Evolutionary conservation across 163 green algal genomes (phyloP).

Genomic region (Chlamydomonas reinhardtii): DNA sequence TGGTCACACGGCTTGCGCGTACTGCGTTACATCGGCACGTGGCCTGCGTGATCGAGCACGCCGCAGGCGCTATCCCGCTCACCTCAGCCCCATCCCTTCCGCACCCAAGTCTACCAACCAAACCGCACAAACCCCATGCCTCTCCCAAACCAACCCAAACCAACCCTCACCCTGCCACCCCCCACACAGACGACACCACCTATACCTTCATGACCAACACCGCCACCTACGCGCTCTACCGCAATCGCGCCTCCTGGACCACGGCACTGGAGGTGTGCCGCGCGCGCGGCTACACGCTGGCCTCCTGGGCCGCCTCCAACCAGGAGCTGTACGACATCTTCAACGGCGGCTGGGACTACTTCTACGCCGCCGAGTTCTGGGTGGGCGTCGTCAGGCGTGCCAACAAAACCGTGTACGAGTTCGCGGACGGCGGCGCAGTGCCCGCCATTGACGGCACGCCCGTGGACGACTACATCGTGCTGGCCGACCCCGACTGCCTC

Average conservation of each 20-base stretch:
- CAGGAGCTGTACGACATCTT: slow-evolving; percentile 44
- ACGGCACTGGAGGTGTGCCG: slow-evolving; percentile 26
- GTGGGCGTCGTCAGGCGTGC: slow-evolving; percentile 13
- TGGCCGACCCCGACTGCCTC: background rate
- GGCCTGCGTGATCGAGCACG: no score
- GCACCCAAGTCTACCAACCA: no score
- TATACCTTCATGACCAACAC: background rate
- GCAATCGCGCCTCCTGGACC: background rate
- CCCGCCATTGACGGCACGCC: background rate
- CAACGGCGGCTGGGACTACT: background rate
- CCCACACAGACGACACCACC: background rate
- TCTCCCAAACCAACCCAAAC: background rate
- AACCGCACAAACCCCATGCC: no score
- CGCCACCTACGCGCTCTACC: background rate
- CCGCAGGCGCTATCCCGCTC: no score
- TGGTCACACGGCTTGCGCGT: no score
- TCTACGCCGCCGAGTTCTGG: slow-evolving; percentile 27
- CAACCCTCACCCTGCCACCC: background rate
- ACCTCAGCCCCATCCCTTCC: background rate
- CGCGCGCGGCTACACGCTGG: background rate
- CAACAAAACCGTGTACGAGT: slow-evolving; percentile 15
- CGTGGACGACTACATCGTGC: background rate
- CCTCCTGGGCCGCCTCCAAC: slow-evolving; percentile 24
- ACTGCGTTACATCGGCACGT: no score
- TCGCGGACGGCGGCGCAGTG: slow-evolving; percentile 19